A percentile compares a stretch with the other conserved stretches of the same genome.
phyloP scores from a whole-genome alignment of 495 filamentous ascomycete genomes.

The Baudoinia panamericana region DNA sequence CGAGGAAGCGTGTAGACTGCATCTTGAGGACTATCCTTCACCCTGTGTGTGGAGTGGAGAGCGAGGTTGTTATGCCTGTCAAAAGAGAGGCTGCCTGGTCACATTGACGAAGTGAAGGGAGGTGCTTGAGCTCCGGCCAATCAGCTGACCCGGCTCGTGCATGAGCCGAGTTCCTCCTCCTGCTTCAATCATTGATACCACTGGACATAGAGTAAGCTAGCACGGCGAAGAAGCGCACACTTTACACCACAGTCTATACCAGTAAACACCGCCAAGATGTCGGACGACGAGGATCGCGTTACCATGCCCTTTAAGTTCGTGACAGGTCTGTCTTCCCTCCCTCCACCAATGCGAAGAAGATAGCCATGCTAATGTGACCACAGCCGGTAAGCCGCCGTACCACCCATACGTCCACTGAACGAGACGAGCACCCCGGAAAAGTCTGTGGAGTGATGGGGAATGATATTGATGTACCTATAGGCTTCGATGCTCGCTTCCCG shows the following conservation, averaged over 20 bases:
- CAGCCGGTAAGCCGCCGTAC: conserved; percentile 30
- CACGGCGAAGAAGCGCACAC: neutral
- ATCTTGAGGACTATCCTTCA: too few species aligned
- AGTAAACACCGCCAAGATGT: conserved; percentile 44
- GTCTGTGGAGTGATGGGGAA: neutral
- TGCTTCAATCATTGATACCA: too few species aligned
- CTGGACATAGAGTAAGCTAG: too few species aligned
- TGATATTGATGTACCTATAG: conserved; percentile 35
- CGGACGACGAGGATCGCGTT: conserved; percentile 77
- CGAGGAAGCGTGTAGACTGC: conserved; percentile 20
- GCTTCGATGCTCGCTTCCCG: conserved; percentile 98
- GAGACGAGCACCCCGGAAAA: too few species aligned
- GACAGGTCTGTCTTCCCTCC: conserved; percentile 58
- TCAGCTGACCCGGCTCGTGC: too few species aligned
- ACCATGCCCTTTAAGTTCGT: conserved; percentile 99
- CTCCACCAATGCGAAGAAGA: neutral
- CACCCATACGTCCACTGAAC: neutral
- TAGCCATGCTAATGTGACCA: conserved; percentile 1
- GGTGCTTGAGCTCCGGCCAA: too few species aligned
- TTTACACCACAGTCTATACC: neutral
- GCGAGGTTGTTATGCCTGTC: too few species aligned
- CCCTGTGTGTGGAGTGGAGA: neutral
- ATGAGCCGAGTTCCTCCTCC: too few species aligned
- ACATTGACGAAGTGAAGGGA: too few species aligned
- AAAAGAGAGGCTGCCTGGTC: too few species aligned